Evolutionary conservation across 2,329 filamentous ascomycete genomes (phyloP).

Genomic region (Trichoderma polysporum): DNA sequence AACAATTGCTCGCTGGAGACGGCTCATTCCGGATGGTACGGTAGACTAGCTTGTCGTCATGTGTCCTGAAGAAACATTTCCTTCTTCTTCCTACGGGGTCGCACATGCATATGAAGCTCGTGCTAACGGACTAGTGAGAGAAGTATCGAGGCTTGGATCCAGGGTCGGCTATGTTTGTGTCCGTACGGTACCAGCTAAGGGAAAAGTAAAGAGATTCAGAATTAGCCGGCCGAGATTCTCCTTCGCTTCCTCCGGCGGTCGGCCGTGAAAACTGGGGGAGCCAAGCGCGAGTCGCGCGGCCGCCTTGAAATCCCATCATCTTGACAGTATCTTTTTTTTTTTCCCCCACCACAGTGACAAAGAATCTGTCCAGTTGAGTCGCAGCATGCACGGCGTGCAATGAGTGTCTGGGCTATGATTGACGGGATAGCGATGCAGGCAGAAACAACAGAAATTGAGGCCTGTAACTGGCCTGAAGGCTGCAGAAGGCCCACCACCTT

Average conservation of each 20-base stretch:
- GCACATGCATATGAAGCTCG: neutral
- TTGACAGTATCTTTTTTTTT: neutral
- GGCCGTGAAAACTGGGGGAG: slow-evolving; percentile 4
- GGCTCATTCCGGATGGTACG: slow-evolving; percentile 11
- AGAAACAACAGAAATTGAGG: slow-evolving; percentile 7
- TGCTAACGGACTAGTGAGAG: neutral
- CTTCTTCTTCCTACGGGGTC: neutral
- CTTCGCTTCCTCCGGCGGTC: slow-evolving; percentile 18
- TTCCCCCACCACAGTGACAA: neutral
- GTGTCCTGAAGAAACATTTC: slow-evolving; percentile 9
- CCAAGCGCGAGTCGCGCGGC: slow-evolving; percentile 15
- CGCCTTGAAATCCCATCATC: neutral
- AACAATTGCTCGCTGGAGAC: neutral
- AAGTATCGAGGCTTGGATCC: neutral
- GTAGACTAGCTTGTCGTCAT: slow-evolving; percentile 5
- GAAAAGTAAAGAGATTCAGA: neutral
- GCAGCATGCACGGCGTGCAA: neutral
- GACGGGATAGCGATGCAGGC: neutral
- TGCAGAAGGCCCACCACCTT: slow-evolving; percentile 15
- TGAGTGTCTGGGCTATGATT: neutral
- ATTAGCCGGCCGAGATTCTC: slow-evolving; percentile 16
- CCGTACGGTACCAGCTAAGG: neutral
- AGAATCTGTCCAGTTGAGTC: slow-evolving; percentile 4
- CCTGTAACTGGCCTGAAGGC: slow-evolving; percentile 3
- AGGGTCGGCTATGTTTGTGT: neutral